Percentiles rank a stretch among this genome's conserved stretches.
Conservation (phyloP, 169 alveolate species). For the Plasmodium coatneyi region DNA sequence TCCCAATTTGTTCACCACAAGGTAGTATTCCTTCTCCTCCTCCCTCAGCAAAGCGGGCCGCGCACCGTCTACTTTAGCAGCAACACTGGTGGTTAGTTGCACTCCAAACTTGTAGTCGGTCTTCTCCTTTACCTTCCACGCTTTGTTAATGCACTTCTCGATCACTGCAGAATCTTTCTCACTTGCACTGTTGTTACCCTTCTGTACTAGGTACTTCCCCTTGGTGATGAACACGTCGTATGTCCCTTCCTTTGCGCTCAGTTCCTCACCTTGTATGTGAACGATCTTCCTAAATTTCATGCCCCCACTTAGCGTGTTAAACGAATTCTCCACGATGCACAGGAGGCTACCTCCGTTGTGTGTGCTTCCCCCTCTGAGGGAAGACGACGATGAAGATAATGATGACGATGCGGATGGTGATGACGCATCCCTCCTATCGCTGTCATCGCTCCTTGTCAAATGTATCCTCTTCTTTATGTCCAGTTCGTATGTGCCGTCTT, state of each 20-base stretch:
- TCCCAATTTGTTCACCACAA: neutral
- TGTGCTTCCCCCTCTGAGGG: neutral
- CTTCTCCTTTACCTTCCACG: constrained; percentile 9
- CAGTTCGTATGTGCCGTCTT: constrained; percentile 22
- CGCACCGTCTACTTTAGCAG: neutral
- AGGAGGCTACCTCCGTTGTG: neutral
- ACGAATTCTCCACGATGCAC: neutral
- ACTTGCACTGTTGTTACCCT: neutral
- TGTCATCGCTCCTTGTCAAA: neutral
- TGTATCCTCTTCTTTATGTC: constrained; percentile 12
- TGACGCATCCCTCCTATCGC: neutral
- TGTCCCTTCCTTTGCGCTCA: neutral
- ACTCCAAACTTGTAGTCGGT: neutral
- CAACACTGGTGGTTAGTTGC: neutral
- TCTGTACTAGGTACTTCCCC: neutral
- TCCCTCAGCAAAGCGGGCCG: neutral
- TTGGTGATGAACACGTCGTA: neutral
- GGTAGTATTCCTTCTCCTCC: neutral
- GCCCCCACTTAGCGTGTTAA: neutral
- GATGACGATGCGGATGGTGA: neutral
- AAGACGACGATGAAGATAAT: neutral
- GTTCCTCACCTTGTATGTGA: neutral
- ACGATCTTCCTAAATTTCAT: neutral
- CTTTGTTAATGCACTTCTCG: constrained; percentile 27
- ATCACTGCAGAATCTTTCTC: neutral